phyloP scores from a whole-genome alignment of 164 flowering plant genomes.

The Umbilicus rupestris region DNA sequence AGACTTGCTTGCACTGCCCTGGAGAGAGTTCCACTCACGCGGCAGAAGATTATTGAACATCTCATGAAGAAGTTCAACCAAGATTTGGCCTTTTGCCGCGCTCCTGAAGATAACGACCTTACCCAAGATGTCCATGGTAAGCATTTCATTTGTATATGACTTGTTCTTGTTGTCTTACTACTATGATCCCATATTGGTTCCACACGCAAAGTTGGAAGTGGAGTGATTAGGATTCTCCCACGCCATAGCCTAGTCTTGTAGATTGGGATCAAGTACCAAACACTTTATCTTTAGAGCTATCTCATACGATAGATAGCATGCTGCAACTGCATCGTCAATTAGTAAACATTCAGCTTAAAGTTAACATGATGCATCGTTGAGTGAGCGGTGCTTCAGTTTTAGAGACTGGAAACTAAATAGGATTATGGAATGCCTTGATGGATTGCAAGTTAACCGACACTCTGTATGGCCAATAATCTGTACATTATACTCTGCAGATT shows the following conservation, averaged over 20 bases:
- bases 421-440: neutral
- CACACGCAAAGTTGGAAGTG: neutral
- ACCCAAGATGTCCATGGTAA: constrained; percentile 56
- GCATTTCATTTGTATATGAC: constrained; percentile 7
- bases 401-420: neutral
- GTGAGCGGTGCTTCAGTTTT: too few relatives aligned
- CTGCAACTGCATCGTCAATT: neutral
- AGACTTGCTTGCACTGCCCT: constrained; percentile 89
- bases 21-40: constrained; percentile 89
- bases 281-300: neutral
- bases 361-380: neutral
- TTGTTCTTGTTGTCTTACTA: neutral
- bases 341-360: neutral
- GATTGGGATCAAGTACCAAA: neutral
- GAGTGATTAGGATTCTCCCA: neutral
- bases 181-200: neutral
- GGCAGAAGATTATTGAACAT: constrained; percentile 54
- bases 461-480: neutral
- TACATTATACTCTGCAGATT: constrained; percentile 31
- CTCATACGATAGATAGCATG: neutral
- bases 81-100: constrained; percentile 86
- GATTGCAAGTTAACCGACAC: neutral
- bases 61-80: constrained; percentile 66
- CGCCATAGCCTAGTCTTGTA: neutral
- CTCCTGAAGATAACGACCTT: constrained; percentile 56